Evolutionary conservation across 352 stramenopile genomes (phyloP).

Genomic region (Elongisporangium prolatum): DNA sequence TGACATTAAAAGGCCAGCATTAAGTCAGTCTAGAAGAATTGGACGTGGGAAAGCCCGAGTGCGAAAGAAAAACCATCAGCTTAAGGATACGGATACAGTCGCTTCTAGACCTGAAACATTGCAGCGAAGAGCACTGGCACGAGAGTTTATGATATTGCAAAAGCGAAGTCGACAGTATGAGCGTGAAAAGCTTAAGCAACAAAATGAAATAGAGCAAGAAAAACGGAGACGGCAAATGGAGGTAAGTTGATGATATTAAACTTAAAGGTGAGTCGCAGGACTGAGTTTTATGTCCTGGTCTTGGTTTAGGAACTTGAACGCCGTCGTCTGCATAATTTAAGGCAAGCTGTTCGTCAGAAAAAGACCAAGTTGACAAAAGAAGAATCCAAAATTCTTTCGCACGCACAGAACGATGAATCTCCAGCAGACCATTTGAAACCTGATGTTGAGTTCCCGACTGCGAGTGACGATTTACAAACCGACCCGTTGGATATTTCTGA

Average conservation of each 20-base stretch:
- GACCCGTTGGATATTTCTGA: neutral
- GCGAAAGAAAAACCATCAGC: slow-evolving; percentile 12
- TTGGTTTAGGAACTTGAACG: neutral
- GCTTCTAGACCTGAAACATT: neutral
- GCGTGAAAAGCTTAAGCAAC: slow-evolving; percentile 29
- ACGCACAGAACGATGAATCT: slow-evolving; percentile 4
- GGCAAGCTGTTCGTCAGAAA: slow-evolving; percentile 20
- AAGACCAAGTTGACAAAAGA: slow-evolving; percentile 2
- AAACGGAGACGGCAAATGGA: slow-evolving; percentile 42
- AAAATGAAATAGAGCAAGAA: slow-evolving; percentile 29
- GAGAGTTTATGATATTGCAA: slow-evolving; percentile 68
- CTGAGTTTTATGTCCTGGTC: too few relatives aligned
- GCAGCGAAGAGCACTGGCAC: slow-evolving; percentile 44
- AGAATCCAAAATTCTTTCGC: slow-evolving; percentile 1
- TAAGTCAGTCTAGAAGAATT: slow-evolving; percentile 9
- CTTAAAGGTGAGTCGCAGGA: too few relatives aligned
- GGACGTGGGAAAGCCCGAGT: neutral
- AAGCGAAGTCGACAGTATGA: slow-evolving; percentile 37
- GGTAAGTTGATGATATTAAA: slow-evolving; percentile 13
- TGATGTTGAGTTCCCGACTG: neutral
- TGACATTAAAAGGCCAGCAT: slow-evolving; percentile 1
- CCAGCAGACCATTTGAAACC: neutral
- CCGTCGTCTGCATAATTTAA: neutral
- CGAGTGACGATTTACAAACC: neutral
- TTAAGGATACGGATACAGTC: slow-evolving; percentile 18